A percentile compares a stretch with the other conserved stretches of the same genome.
phyloP scores from a whole-genome alignment of 1,284 basidiomycete genomes.

The Marasmius oreades region DNA sequence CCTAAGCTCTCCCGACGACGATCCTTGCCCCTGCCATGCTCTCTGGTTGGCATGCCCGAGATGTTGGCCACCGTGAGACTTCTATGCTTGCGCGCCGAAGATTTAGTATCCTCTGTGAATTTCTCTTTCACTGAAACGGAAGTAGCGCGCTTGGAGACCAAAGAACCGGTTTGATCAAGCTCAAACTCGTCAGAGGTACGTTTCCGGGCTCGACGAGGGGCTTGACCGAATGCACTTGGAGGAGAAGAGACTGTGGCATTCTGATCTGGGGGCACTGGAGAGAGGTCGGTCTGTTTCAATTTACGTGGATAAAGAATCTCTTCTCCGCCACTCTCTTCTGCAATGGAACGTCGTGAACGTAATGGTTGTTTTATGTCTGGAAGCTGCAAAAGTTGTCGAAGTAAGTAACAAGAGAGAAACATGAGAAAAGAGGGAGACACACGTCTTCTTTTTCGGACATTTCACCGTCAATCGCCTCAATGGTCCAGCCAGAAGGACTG shows the following conservation, averaged over 20 bases:
- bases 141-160: slow-evolving; percentile 49
- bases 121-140: slow-evolving; percentile 34
- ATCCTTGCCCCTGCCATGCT: slow-evolving; percentile 54
- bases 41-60: slow-evolving; percentile 30
- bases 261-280: slow-evolving; percentile 13
- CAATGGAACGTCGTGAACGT: slow-evolving; percentile 56
- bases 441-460: slow-evolving; percentile 66
- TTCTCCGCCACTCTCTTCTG: slow-evolving; percentile 79
- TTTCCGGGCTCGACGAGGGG: slow-evolving; percentile 60
- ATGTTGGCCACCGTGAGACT: slow-evolving; percentile 60
- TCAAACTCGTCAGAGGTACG: slow-evolving; percentile 82
- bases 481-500: slow-evolving; percentile 71
- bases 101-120: slow-evolving; percentile 46
- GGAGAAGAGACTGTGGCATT: slow-evolving; percentile 37
- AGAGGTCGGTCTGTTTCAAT: slow-evolving; percentile 20
- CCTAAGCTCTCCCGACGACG: slow-evolving; percentile 62
- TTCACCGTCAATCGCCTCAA: slow-evolving; percentile 80
- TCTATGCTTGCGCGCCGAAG: slow-evolving; percentile 61
- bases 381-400: slow-evolving; percentile 22
- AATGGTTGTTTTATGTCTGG: slow-evolving; percentile 38
- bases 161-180: slow-evolving; percentile 61
- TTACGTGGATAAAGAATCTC: slow-evolving; percentile 80
- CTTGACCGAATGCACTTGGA: slow-evolving; percentile 58
- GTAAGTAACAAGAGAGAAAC: slow-evolving; percentile 13
- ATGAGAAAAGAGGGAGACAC: slow-evolving; percentile 21